These are phyloP conservation scores for Colletotrichum navitas DNA, from an alignment of 2,329 filamentous ascomycete genomes.

Conservation along the genomic window DNA sequence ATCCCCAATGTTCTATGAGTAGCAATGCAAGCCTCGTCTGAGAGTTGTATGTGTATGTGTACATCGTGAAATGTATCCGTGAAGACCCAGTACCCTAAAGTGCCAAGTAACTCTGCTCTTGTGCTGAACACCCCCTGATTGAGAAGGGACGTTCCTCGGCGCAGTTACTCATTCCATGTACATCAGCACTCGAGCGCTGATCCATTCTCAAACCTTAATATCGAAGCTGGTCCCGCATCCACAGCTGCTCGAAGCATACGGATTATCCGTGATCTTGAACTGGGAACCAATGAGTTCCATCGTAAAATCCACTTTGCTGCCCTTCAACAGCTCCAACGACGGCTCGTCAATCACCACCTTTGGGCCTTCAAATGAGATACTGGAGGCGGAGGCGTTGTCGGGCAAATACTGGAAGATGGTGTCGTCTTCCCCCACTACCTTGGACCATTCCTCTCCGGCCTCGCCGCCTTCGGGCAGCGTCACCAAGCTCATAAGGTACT, in stretches of 20 bases:
- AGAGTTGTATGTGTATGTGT: slow-evolving; percentile 9
- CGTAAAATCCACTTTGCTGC: slow-evolving; percentile 96
- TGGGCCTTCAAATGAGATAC: slow-evolving; percentile 58
- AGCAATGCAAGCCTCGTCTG: slow-evolving; percentile 40
- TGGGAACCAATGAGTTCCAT: slow-evolving; percentile 91
- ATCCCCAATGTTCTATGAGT: slow-evolving; percentile 38
- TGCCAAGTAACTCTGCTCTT: neutral
- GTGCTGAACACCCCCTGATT: neutral
- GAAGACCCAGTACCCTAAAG: too few relatives aligned
- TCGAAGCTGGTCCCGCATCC: slow-evolving; percentile 98
- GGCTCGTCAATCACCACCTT: slow-evolving; percentile 91
- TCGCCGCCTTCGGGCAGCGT: slow-evolving; percentile 61
- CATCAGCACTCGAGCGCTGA: neutral
- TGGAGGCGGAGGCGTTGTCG: slow-evolving; percentile 55
- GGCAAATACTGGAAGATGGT: slow-evolving; percentile 82
- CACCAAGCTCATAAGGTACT: slow-evolving; percentile 93
- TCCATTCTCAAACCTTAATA: slow-evolving; percentile 72
- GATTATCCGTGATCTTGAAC: slow-evolving; percentile 97
- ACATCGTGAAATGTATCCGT: neutral
- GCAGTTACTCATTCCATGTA: neutral
- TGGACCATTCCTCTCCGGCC: slow-evolving; percentile 50
- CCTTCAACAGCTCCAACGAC: slow-evolving; percentile 88
- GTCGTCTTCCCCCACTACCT: slow-evolving; percentile 77
- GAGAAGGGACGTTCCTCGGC: neutral
- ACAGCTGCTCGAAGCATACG: slow-evolving; percentile 91